Evolutionary conservation across 805 yeast genomes (phyloP).

Genomic region (Sugiyamaella chiloensis): DNA sequence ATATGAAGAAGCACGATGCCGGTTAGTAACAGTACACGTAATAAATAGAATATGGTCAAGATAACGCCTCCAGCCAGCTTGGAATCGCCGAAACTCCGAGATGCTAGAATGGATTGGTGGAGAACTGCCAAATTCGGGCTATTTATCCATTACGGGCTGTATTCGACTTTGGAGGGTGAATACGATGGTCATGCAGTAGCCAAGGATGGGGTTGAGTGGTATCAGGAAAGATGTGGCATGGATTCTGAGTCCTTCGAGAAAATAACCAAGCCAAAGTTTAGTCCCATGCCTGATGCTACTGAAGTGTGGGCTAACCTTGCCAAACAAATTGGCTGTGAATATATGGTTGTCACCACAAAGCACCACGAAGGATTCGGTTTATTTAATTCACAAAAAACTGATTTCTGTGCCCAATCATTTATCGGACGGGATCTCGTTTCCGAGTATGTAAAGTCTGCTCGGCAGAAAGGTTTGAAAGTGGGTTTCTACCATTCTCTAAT

Average conservation of each 20-base stretch:
- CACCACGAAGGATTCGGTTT: constrained; percentile 22
- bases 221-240: constrained; percentile 15
- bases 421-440: constrained; percentile 14
- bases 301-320: constrained; percentile 18
- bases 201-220: constrained; percentile 18
- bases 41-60: not conserved
- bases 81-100: constrained; percentile 4
- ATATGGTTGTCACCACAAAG: constrained; percentile 20
- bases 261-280: constrained; percentile 12
- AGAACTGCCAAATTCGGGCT: constrained; percentile 19
- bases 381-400: constrained; percentile 14
- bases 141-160: constrained; percentile 22
- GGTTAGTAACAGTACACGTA: too few species aligned
- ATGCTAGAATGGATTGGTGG: constrained; percentile 19
- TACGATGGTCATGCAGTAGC: constrained; percentile 14
- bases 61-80: constrained; percentile 7
- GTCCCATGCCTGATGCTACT: constrained; percentile 8
- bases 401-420: constrained; percentile 4
- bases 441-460: constrained; percentile 12
- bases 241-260: constrained; percentile 14
- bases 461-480: constrained; percentile 13
- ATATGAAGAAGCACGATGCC: too few species aligned
- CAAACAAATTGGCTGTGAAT: constrained; percentile 16
- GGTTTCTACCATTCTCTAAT: constrained; percentile 20
- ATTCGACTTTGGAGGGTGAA: constrained; percentile 18